phyloP scores from a whole-genome alignment of 805 yeast species.

The Saccharomycopsis sp. region DNA sequence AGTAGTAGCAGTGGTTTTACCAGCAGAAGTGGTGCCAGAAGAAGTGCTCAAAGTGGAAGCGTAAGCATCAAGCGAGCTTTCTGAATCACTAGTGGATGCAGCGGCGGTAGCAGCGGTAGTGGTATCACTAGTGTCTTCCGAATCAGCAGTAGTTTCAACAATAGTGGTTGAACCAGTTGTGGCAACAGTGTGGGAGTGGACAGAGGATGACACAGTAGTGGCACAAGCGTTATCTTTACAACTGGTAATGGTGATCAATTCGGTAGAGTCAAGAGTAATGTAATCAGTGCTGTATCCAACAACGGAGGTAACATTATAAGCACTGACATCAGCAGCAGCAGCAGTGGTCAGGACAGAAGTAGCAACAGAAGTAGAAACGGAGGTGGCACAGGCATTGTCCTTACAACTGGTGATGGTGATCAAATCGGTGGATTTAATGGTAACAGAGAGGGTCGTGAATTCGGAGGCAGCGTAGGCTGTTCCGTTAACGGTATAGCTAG shows the following conservation, averaged over 20 bases:
- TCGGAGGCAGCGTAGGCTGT: slow-evolving; percentile 7
- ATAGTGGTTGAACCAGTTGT: slow-evolving; percentile 23
- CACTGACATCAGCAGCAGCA: slow-evolving; percentile 19
- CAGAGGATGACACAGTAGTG: neutral
- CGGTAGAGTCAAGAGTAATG: slow-evolving; percentile 1
- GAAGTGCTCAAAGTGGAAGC: slow-evolving; percentile 21
- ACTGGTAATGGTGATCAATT: slow-evolving; percentile 22
- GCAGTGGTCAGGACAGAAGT: slow-evolving; percentile 23
- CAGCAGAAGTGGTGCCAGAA: slow-evolving; percentile 23
- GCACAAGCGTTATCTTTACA: slow-evolving; percentile 21
- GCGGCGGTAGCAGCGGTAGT: neutral
- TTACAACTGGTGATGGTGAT: slow-evolving; percentile 22
- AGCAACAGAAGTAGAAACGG: slow-evolving; percentile 22
- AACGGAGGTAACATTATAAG: neutral
- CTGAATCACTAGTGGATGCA: neutral
- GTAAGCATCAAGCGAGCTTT: slow-evolving; percentile 20
- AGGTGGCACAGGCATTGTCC: slow-evolving; percentile 19
- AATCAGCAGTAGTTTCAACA: too few species aligned
- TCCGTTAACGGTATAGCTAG: slow-evolving; percentile 10
- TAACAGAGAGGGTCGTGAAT: slow-evolving; percentile 8
- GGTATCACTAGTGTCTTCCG: slow-evolving; percentile 10
- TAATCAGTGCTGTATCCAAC: slow-evolving; percentile 2
- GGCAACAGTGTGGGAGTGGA: slow-evolving; percentile 8
- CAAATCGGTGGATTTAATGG: slow-evolving; percentile 16
- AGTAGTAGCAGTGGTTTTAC: slow-evolving; percentile 10